phyloP scores from a whole-genome alignment of 768 basidiomycete genomes.

The Rhizopogon vinicolor region DNA sequence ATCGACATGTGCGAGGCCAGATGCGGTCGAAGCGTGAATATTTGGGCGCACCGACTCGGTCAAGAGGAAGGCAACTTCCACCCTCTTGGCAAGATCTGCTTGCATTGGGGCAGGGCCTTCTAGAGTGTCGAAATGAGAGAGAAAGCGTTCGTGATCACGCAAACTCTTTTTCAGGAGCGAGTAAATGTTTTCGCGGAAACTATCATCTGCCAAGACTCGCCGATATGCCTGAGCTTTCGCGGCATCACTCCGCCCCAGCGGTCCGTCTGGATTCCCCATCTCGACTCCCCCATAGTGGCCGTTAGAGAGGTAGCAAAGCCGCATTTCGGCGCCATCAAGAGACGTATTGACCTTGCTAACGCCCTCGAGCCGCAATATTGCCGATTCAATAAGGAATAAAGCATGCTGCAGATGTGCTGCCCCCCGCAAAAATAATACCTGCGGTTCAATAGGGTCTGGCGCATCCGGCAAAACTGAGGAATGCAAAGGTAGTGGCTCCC shows the following conservation, averaged over 20 bases:
- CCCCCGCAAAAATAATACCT: slow-evolving; percentile 78
- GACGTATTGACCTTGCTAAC: slow-evolving; percentile 49
- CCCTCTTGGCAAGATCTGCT: slow-evolving; percentile 43
- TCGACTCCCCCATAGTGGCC: slow-evolving; percentile 83
- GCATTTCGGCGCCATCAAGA: slow-evolving; percentile 68
- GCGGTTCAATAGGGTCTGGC: slow-evolving; percentile 84
- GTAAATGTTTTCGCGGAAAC: slow-evolving; percentile 57
- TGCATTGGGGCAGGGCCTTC: slow-evolving; percentile 34
- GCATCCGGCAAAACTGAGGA: slow-evolving; percentile 72
- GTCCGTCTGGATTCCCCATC: slow-evolving; percentile 76
- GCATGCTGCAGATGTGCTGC: slow-evolving; percentile 82
- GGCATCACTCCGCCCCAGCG: slow-evolving; percentile 55
- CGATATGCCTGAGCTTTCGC: slow-evolving; percentile 65
- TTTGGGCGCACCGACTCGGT: slow-evolving; percentile 67
- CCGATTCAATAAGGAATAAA: slow-evolving; percentile 66
- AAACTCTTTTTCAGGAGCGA: slow-evolving; percentile 66
- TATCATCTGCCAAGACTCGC: slow-evolving; percentile 45
- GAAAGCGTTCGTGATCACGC: slow-evolving; percentile 82
- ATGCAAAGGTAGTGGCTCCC: slow-evolving; percentile 53
- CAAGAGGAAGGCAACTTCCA: slow-evolving; percentile 65
- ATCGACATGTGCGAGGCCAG: slow-evolving; percentile 35
- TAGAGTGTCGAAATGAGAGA: slow-evolving; percentile 76
- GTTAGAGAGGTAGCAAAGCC: slow-evolving; percentile 71
- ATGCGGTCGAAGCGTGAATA: slow-evolving; percentile 33
- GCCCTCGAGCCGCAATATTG: slow-evolving; percentile 66